Conservation (phyloP, 208 protist genomes). For the Wallacemonas sp. region DNA sequence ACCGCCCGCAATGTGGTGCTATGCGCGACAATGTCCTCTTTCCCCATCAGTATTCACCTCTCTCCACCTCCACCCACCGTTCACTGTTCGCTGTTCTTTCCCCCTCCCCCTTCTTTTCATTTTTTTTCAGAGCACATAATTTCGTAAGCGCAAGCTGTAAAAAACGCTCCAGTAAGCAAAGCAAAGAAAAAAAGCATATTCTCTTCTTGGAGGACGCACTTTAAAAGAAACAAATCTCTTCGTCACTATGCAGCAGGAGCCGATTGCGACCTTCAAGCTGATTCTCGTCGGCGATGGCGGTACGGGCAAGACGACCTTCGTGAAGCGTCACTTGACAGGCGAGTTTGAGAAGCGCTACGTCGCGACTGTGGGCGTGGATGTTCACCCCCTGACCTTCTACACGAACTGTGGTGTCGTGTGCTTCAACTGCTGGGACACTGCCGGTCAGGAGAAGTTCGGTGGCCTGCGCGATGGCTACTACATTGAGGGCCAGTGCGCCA, state of each 20-base stretch:
- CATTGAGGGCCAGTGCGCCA: constrained; percentile 99
- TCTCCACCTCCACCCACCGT: too few species aligned
- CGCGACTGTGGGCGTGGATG: constrained; percentile 94
- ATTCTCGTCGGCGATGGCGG: constrained; percentile 99
- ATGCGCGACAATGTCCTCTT: too few species aligned
- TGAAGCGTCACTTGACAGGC: constrained; percentile 99
- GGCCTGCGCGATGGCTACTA: constrained; percentile 99
- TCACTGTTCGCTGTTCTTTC: too few species aligned
- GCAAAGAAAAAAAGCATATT: too few species aligned
- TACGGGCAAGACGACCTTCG: constrained; percentile 99
- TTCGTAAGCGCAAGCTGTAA: too few species aligned
- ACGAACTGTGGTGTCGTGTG: constrained; percentile 98
- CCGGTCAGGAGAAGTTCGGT: constrained; percentile 99
- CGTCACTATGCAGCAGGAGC: constrained; percentile 20
- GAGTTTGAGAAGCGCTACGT: constrained; percentile 99
- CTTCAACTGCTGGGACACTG: constrained; percentile 99
- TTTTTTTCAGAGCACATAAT: too few species aligned
- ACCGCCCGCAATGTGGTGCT: too few species aligned
- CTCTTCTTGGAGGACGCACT: too few species aligned
- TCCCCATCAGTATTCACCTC: too few species aligned
- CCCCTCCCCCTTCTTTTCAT: too few species aligned
- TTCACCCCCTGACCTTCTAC: constrained; percentile 98
- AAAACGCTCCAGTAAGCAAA: too few species aligned
- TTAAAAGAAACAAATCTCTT: background rate
- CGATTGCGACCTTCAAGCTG: constrained; percentile 97